Conservation (phyloP, 768 basidiomycete genomes). For the Phaeotremella skinneri region DNA sequence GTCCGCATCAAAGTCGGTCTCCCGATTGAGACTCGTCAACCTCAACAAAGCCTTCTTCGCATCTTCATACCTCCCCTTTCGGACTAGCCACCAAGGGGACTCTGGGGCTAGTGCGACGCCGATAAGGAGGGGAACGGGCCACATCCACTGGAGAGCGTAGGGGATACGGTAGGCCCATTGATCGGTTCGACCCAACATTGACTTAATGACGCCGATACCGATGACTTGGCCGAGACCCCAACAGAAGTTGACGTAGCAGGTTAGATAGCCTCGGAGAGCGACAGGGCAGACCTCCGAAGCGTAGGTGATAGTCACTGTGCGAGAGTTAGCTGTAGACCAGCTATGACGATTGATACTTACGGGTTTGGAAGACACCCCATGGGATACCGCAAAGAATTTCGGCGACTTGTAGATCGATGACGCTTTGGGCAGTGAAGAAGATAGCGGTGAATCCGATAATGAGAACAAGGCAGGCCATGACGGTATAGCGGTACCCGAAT, state of each 20-base stretch:
- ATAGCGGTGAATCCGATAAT: slow-evolving; percentile 41
- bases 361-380: slow-evolving; percentile 50
- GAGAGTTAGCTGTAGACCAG: background rate
- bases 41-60: slow-evolving; percentile 33
- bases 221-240: slow-evolving; percentile 51
- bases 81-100: slow-evolving; percentile 49
- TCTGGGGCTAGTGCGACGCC: slow-evolving; percentile 46
- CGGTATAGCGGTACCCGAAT: slow-evolving; percentile 50
- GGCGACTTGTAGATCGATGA: slow-evolving; percentile 35
- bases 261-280: slow-evolving; percentile 47
- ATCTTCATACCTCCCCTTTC: slow-evolving; percentile 40
- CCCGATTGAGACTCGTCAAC: slow-evolving; percentile 31
- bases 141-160: slow-evolving; percentile 43
- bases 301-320: slow-evolving; percentile 43
- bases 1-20: slow-evolving; percentile 45
- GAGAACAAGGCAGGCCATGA: slow-evolving; percentile 42
- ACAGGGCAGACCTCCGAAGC: slow-evolving; percentile 50
- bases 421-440: slow-evolving; percentile 38
- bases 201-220: slow-evolving; percentile 46
- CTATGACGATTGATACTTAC: slow-evolving; percentile 10
- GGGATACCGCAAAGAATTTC: slow-evolving; percentile 52
- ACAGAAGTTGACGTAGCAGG: slow-evolving; percentile 51
- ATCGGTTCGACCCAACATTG: slow-evolving; percentile 36
- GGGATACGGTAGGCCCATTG: slow-evolving; percentile 40
- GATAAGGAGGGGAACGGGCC: slow-evolving; percentile 38